Conservation (phyloP, 2,329 filamentous ascomycete genomes). For the Coniochaeta sp. region DNA sequence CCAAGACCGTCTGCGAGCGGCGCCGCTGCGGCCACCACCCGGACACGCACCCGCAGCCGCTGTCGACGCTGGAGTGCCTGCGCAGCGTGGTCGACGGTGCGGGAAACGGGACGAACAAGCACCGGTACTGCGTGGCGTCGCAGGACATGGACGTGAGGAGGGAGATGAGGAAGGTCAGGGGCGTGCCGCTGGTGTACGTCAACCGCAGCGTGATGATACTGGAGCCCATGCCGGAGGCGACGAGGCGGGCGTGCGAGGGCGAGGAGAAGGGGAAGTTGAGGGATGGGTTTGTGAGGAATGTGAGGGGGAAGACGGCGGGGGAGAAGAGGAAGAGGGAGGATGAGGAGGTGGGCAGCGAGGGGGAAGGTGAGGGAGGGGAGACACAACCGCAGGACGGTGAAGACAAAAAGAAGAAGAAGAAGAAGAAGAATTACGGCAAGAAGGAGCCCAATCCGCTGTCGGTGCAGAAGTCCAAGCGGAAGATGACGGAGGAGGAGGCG, state of each 20-base stretch:
- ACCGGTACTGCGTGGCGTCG: conserved; percentile 70
- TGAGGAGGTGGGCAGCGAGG: conserved; percentile 36
- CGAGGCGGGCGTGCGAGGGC: conserved; percentile 52
- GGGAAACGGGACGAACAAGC: conserved; percentile 59
- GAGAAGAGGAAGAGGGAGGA: conserved; percentile 38
- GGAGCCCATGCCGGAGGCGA: conserved; percentile 60
- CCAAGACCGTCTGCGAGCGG: conserved; percentile 61
- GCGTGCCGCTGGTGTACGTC: conserved; percentile 73
- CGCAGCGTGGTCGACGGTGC: conserved; percentile 62
- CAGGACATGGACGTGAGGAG: conserved; percentile 60
- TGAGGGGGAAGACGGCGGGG: conserved; percentile 35
- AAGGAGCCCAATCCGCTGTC: conserved; percentile 26
- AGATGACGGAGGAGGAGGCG: conserved; percentile 5
- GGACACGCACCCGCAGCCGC: conserved; percentile 62
- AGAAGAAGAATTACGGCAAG: conserved; percentile 20
- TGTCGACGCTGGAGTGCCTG: conserved; percentile 64
- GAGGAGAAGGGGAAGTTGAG: conserved; percentile 72
- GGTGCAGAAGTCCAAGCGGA: conserved; percentile 26
- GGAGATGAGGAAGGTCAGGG: conserved; percentile 57
- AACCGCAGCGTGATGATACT: conserved; percentile 72
- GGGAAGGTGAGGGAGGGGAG: conserved; percentile 20
- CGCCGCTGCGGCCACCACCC: conserved; percentile 73
- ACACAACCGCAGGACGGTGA: conserved; percentile 11
- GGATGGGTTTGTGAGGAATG: conserved; percentile 54
- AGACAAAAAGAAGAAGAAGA: conserved; percentile 22